phyloP scores from a whole-genome alignment of 176 grass and related monocot species.

The Musa troglodytarum region DNA sequence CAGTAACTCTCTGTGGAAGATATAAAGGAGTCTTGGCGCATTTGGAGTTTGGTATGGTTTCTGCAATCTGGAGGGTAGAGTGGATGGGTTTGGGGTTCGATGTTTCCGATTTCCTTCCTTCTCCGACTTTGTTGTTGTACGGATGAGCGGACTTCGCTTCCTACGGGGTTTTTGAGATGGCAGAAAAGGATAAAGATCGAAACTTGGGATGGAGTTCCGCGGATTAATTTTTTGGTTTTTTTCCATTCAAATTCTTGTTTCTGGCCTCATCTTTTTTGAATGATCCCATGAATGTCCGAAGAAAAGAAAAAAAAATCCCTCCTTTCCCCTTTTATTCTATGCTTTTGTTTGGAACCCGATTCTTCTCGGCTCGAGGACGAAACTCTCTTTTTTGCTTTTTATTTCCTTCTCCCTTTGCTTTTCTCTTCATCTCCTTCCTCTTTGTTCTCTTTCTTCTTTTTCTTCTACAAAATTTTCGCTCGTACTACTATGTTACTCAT shows the following conservation, averaged over 20 bases:
- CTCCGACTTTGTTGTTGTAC: not conserved
- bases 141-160: not conserved
- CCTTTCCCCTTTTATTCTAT: not conserved
- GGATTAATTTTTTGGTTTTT: not conserved
- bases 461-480: not conserved
- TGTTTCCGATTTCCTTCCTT: not conserved
- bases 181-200: not conserved
- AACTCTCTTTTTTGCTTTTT: not conserved
- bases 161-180: not conserved
- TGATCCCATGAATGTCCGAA: conserved; percentile 10
- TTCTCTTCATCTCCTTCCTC: not conserved
- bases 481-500: not conserved
- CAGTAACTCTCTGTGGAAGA: not conserved
- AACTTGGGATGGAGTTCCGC: not conserved
- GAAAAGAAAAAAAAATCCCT: conserved; percentile 5
- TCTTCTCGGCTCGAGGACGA: conserved; percentile 14
- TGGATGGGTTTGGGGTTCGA: not conserved
- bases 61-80: not conserved
- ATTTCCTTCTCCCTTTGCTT: not conserved
- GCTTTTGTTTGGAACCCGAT: conserved; percentile 17
- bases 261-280: conserved; percentile 1
- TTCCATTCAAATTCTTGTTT: not conserved
- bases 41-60: not conserved
- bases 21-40: not conserved
- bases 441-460: not conserved